phyloP scores from a whole-genome alignment of 2,329 filamentous ascomycete species.

The Colletotrichum simmondsii region DNA sequence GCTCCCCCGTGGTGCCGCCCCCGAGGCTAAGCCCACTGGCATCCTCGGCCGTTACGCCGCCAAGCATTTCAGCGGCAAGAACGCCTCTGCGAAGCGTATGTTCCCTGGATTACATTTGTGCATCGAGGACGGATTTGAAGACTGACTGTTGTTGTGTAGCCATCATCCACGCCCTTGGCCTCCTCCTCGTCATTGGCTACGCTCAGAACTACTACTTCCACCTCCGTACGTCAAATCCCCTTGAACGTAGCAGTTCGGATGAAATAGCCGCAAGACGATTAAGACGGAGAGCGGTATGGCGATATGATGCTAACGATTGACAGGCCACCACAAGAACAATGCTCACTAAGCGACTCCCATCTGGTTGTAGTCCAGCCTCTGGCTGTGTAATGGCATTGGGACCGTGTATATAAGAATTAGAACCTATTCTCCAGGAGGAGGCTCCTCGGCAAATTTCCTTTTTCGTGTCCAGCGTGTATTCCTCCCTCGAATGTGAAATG shows the following conservation, averaged over 20 bases:
- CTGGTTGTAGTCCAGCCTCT: slow-evolving; percentile 21
- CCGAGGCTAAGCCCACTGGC: slow-evolving; percentile 83
- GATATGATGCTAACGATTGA: slow-evolving; percentile 20
- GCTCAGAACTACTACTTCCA: slow-evolving; percentile 99
- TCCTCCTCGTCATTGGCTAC: slow-evolving; percentile 86
- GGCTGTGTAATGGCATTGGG: slow-evolving; percentile 34
- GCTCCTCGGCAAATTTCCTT: slow-evolving; percentile 28
- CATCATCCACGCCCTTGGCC: slow-evolving; percentile 85
- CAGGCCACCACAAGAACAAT: slow-evolving; percentile 99
- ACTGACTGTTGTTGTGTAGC: slow-evolving; percentile 62
- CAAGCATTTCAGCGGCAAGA: slow-evolving; percentile 91
- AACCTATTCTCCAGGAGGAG: slow-evolving; percentile 29
- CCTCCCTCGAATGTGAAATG: background rate
- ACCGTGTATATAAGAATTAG: slow-evolving; percentile 38
- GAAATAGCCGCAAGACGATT: slow-evolving; percentile 10
- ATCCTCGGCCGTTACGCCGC: slow-evolving; percentile 89
- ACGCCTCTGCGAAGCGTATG: slow-evolving; percentile 87
- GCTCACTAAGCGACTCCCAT: slow-evolving; percentile 76
- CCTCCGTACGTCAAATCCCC: slow-evolving; percentile 77
- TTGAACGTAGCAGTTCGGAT: background rate
- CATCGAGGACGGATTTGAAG: too few relatives aligned
- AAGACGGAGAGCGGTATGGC: slow-evolving; percentile 36
- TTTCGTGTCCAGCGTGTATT: background rate
- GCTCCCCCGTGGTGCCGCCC: slow-evolving; percentile 91
- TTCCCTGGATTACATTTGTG: too few relatives aligned